A percentile compares a stretch with the other conserved stretches of the same genome.
Evolutionary conservation across 345 rosid species (phyloP).

Genomic region (Litchi chinensis): DNA sequence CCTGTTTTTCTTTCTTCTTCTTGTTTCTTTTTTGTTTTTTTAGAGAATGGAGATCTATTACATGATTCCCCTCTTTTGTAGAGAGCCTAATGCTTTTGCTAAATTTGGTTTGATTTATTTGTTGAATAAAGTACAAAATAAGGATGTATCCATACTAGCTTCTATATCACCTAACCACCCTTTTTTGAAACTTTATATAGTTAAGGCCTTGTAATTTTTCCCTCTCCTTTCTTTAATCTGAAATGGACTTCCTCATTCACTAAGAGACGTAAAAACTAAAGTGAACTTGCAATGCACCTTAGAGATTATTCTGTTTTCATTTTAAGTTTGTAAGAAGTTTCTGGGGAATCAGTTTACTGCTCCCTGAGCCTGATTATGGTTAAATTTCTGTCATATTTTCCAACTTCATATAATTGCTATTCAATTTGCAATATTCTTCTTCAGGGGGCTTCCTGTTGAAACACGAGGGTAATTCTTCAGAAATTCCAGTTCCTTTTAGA

Average conservation of each 20-base stretch:
- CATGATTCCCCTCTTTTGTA: too few relatives aligned
- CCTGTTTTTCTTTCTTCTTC: neutral
- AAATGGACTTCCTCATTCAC: neutral
- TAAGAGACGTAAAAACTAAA: neutral
- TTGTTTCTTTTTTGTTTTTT: too few relatives aligned
- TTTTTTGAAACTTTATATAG: neutral
- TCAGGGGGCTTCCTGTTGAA: neutral
- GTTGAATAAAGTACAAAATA: neutral
- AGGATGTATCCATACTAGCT: neutral
- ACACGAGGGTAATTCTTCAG: neutral
- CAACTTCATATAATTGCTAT: neutral
- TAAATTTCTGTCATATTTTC: constrained; percentile 3
- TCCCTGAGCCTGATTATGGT: neutral
- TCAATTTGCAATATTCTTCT: neutral
- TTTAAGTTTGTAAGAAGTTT: neutral
- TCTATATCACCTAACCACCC: neutral
- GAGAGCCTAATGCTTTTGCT: neutral
- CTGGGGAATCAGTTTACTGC: neutral
- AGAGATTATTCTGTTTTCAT: neutral
- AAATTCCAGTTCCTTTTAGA: neutral
- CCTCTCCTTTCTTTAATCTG: neutral
- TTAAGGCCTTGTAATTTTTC: neutral
- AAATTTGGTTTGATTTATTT: neutral
- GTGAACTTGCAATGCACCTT: neutral
- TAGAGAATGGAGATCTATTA: neutral